phyloP scores from a whole-genome alignment of 2,329 filamentous ascomycete genomes.

The Claviceps monticola region DNA sequence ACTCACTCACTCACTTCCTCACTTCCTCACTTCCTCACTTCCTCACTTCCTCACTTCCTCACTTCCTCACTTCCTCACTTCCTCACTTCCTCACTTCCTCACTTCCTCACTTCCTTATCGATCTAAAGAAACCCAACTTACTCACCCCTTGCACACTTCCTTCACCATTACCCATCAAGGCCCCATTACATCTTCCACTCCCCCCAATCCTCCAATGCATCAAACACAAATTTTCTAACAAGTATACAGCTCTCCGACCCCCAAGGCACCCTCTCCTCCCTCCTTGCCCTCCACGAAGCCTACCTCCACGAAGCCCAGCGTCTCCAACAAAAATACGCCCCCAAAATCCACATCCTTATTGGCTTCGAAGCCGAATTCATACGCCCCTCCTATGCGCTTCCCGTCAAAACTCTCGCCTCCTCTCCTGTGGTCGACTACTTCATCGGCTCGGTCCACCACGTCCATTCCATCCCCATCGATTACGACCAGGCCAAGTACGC shows the following conservation, averaged over 20 bases:
- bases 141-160: no score
- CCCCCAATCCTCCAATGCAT: not conserved
- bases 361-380: conserved; percentile 95
- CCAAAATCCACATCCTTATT: conserved; percentile 64
- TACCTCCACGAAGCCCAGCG: conserved; percentile 66
- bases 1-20: not conserved
- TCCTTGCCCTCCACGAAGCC: conserved; percentile 46
- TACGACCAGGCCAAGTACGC: conserved; percentile 58
- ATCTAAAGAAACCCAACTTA: no score
- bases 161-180: no score
- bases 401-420: conserved; percentile 48
- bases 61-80: no score
- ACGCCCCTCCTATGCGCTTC: conserved; percentile 43
- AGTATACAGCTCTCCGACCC: conserved; percentile 33
- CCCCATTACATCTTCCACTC: no score
- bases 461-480: conserved; percentile 77
- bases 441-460: conserved; percentile 85
- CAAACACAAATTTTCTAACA: not conserved
- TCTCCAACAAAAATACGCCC: conserved; percentile 55
- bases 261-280: conserved; percentile 30
- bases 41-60: not conserved
- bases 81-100: no score
- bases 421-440: conserved; percentile 68
- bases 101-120: no score
- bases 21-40: not conserved